phyloP scores from a whole-genome alignment of 805 yeast genomes.

The Candida qinlingensis region DNA sequence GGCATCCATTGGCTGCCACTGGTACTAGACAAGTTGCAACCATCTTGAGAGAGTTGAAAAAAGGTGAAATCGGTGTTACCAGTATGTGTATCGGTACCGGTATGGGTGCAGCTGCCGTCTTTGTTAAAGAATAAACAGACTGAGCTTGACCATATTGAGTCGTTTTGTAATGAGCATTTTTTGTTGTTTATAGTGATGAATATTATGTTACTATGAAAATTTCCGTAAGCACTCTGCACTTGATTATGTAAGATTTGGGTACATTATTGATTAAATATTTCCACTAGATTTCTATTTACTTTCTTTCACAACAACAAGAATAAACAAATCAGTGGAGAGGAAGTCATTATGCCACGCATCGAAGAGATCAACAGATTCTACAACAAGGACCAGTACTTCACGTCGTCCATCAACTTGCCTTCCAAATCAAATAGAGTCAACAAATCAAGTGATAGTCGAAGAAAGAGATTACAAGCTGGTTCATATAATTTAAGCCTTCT shows the following conservation, averaged over 20 bases:
- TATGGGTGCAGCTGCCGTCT: constrained; percentile 94
- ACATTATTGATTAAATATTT: no score
- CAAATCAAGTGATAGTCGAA: constrained; percentile 11
- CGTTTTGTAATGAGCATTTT: neutral
- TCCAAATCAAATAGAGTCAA: constrained; percentile 15
- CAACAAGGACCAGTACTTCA: constrained; percentile 22
- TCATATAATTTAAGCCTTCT: constrained; percentile 23
- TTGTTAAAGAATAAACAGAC: constrained; percentile 60
- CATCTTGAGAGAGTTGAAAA: constrained; percentile 67
- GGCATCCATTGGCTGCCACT: constrained; percentile 89
- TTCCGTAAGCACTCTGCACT: no score
- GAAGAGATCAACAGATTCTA: constrained; percentile 21
- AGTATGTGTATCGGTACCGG: constrained; percentile 99
- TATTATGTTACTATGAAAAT: neutral
- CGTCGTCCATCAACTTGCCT: constrained; percentile 20
- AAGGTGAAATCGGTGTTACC: constrained; percentile 83
- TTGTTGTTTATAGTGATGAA: neutral
- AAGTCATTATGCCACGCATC: constrained; percentile 8
- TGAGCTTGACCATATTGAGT: no score
- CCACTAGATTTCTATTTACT: neutral
- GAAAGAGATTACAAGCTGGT: constrained; percentile 25
- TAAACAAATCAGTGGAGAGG: neutral
- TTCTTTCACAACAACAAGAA: neutral
- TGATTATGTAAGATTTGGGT: no score
- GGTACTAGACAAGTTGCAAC: constrained; percentile 95